Evolutionary conservation across 2,329 filamentous ascomycete species (phyloP).

Genomic region (Aureobasidium vineae): DNA sequence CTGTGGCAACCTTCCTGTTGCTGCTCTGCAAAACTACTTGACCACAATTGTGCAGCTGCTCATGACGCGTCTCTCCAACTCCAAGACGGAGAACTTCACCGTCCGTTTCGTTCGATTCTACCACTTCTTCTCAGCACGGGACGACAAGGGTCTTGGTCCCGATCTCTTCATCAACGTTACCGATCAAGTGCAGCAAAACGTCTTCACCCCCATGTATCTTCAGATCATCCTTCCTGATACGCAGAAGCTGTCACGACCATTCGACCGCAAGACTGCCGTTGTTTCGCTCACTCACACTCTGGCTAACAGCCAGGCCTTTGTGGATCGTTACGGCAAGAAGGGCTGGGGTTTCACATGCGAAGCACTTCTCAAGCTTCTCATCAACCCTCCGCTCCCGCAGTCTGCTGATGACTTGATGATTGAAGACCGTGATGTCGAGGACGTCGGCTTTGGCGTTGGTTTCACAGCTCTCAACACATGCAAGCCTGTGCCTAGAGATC

Average conservation of each 20-base stretch:
- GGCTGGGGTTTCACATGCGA: constrained; percentile 91
- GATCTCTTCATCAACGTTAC: constrained; percentile 87
- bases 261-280: constrained; percentile 91
- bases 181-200: constrained; percentile 72
- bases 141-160: constrained; percentile 78
- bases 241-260: constrained; percentile 78
- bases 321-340: constrained; percentile 66
- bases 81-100: constrained; percentile 79
- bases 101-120: constrained; percentile 91
- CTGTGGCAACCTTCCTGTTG: constrained; percentile 69
- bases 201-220: constrained; percentile 84
- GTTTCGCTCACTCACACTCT: constrained; percentile 91
- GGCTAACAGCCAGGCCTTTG: constrained; percentile 80
- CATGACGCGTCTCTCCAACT: constrained; percentile 69
- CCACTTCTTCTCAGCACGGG: constrained; percentile 78
- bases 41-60: constrained; percentile 75
- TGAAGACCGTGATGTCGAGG: constrained; percentile 86
- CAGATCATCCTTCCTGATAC: constrained; percentile 84
- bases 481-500: constrained; percentile 69
- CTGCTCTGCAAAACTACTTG: constrained; percentile 74
- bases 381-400: constrained; percentile 75
- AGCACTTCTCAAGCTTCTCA: constrained; percentile 81
- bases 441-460: constrained; percentile 89
- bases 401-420: constrained; percentile 66
- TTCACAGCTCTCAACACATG: constrained; percentile 94